Evolutionary conservation across 768 basidiomycete genomes (phyloP).

Genomic region (Saitozyma podzolica): DNA sequence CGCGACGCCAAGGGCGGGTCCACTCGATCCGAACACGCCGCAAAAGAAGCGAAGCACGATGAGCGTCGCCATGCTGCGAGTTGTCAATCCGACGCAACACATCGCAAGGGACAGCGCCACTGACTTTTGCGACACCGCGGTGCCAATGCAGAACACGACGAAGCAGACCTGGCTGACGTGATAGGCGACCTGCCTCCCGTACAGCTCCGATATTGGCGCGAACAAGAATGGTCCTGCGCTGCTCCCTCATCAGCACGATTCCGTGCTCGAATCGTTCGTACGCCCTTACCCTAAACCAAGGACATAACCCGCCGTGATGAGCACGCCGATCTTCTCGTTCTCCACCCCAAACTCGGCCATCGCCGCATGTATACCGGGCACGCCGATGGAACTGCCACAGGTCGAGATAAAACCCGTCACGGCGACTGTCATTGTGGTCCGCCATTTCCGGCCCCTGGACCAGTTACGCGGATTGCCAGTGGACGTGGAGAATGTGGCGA

Average conservation of each 20-base stretch:
- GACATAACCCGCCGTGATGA: conserved; percentile 38
- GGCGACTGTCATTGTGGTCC: conserved; percentile 25
- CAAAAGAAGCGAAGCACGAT: conserved; percentile 42
- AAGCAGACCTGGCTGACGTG: conserved; percentile 23
- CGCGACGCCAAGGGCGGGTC: conserved; percentile 44
- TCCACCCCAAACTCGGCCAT: conserved; percentile 33
- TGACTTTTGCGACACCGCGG: conserved; percentile 37
- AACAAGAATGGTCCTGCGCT: conserved; percentile 49
- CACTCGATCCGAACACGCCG: conserved; percentile 39
- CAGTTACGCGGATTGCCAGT: conserved; percentile 37
- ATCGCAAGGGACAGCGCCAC: conserved; percentile 1
- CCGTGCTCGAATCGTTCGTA: background rate
- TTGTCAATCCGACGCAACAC: background rate
- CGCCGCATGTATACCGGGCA: conserved; percentile 39
- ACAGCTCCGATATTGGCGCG: conserved; percentile 45
- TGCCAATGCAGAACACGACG: conserved; percentile 38
- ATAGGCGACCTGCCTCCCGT: conserved; percentile 43
- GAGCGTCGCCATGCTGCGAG: conserved; percentile 31
- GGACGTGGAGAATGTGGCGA: conserved; percentile 26
- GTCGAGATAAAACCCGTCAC: conserved; percentile 46
- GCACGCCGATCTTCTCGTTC: conserved; percentile 35
- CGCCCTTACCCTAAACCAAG: conserved; percentile 45
- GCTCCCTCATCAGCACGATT: background rate
- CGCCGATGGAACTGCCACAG: conserved; percentile 34
- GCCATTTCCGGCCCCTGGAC: conserved; percentile 30